Conservation (phyloP, 2,329 filamentous ascomycete genomes). For the Beauveria varroae region DNA sequence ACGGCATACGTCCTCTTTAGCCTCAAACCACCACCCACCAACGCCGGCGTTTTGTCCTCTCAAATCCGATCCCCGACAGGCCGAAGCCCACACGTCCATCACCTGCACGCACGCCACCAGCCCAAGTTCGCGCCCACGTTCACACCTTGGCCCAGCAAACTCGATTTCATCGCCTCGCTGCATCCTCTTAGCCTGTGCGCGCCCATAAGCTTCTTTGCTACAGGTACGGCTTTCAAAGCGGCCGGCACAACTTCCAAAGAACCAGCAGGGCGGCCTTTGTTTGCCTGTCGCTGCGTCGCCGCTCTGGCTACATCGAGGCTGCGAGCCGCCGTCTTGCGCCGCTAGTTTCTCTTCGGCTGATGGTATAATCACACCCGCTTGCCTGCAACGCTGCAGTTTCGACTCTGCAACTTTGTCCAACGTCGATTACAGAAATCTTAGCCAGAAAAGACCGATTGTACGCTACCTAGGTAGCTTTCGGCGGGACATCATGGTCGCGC, state of each 20-base stretch:
- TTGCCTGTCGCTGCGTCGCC: not conserved
- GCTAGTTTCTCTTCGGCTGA: not conserved
- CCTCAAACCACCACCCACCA: not conserved
- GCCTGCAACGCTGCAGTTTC: not conserved
- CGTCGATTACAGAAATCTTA: not conserved
- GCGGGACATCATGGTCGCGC: slow-evolving; percentile 29
- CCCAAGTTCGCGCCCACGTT: not conserved
- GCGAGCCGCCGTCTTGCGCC: not conserved
- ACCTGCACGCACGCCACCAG: slow-evolving; percentile 1
- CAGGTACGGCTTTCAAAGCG: not conserved
- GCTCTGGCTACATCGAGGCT: not conserved
- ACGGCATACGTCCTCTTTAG: not conserved
- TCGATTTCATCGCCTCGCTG: not conserved
- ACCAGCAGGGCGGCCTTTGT: not conserved
- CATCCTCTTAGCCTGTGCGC: not conserved
- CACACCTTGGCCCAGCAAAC: not conserved
- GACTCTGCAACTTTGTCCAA: not conserved
- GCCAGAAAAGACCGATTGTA: not conserved
- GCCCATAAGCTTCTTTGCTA: not conserved
- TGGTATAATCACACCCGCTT: not conserved
- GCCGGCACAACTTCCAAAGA: not conserved
- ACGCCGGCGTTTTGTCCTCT: not conserved
- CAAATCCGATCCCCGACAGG: slow-evolving; percentile 5
- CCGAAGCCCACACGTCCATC: not conserved
- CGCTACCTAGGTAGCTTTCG: not conserved